A percentile compares a stretch with the other conserved stretches of the same genome.
Evolutionary conservation across 495 filamentous ascomycete species (phyloP).

Genomic region (Jackrogersella multiformis): DNA sequence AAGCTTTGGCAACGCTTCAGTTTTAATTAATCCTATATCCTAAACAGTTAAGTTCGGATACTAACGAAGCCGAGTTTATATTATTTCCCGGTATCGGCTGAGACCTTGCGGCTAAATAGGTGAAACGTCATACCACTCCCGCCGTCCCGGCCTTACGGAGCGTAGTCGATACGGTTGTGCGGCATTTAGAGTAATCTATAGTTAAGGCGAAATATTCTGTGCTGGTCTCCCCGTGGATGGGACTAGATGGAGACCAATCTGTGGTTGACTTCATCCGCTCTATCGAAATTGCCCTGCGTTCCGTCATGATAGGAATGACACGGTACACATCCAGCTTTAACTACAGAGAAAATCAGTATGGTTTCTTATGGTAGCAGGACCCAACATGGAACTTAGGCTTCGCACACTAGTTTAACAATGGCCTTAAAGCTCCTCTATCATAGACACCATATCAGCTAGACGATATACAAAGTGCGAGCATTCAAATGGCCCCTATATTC

Average conservation of each 20-base stretch:
- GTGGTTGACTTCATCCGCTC: neutral
- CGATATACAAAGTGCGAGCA: neutral
- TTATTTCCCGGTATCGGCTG: constrained; percentile 28
- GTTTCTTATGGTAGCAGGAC: neutral
- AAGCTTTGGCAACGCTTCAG: neutral
- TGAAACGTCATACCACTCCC: constrained; percentile 31
- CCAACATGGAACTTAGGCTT: neutral
- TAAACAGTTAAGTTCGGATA: neutral
- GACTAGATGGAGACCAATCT: neutral
- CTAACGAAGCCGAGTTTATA: constrained; percentile 18
- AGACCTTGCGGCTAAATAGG: constrained; percentile 40
- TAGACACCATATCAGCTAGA: no score
- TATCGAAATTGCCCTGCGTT: neutral
- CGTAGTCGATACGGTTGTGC: constrained; percentile 2
- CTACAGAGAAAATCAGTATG: neutral
- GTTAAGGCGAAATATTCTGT: neutral
- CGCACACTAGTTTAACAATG: neutral
- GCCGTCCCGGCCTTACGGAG: constrained; percentile 25
- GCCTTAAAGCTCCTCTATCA: neutral
- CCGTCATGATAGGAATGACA: neutral
- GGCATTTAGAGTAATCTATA: neutral
- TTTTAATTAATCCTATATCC: neutral
- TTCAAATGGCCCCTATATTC: no score
- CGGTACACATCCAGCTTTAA: neutral
- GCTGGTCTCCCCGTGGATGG: neutral